phyloP scores from a whole-genome alignment of 306 rosid genomes.

The Cucumis sativus region Cucumber_9930_V3 NC_026660.2:15989001-15989500 shows the following conservation, averaged over 20 bases:
- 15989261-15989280: constrained; percentile 56
- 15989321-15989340: constrained; percentile 23
- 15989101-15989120: constrained; percentile 22
- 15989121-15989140: constrained; percentile 13
- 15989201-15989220: constrained; percentile 49
- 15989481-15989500: constrained; percentile 30
- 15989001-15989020: constrained; percentile 77
- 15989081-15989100: constrained; percentile 19
- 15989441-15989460: constrained; percentile 43
- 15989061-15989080: neutral
- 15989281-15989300: constrained; percentile 45
- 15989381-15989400: constrained; percentile 61
- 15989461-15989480: constrained; percentile 56
- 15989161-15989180: constrained; percentile 10
- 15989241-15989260: constrained; percentile 73
- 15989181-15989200: constrained; percentile 32
- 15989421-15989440: constrained; percentile 45
- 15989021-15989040: constrained; percentile 46
- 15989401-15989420: constrained; percentile 44
- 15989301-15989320: constrained; percentile 27
- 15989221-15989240: constrained; percentile 47
- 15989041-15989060: neutral
- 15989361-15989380: constrained; percentile 36
- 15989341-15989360: constrained; percentile 32
- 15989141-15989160: constrained; percentile 2